Base-by-base conservation (phyloP, 2,329 filamentous ascomycete species). In the Claviceps paspali region DNA sequence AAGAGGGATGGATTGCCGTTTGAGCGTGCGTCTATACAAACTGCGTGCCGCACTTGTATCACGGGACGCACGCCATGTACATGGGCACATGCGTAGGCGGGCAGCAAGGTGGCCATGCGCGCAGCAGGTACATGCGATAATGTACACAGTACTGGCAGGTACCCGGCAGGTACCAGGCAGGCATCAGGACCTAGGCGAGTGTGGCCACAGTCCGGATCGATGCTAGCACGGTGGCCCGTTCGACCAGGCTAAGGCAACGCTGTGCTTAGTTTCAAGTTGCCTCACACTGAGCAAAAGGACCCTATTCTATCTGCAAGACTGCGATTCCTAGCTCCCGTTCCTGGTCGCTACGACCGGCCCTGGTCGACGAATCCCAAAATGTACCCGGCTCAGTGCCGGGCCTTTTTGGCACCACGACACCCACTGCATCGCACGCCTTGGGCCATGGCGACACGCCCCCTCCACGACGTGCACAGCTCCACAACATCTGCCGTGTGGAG, bases 371-470 rank as follows among this genome's bases (percentile, higher is more conserved):
- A 37, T 29, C 31, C 27, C 43, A 41, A 45, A 41, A 39, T 39
- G 34, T 39, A 35, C 55, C 57, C 57, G 51, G 55, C 51, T 60
- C 61, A 66, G 56, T 68, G 60, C 66, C 64, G 64, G 61, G 55
- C 54, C 56, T 60, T 59, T n/a, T 62, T 57, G 59, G 29, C 54
- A 55, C 63, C 59, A 60, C n/a, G n/a, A n/a, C n/a, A n/a, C n/a
- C n/a, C n/a, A n/a, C n/a, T n/a, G n/a, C n/a, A n/a, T n/a, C n/a
- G n/a, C n/a, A n/a, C n/a, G n/a, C n/a, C n/a, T n/a, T n/a, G n/a
- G n/a, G n/a, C n/a, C n/a, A n/a, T n/a, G n/a, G n/a, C n/a, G n/a
- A n/a, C 59, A 61, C 59, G 54, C 59, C 63, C n/a, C 61, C 62
- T 64, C 62, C 59, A 37, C 30, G 34, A 23, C 30, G 36, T 40